phyloP scores from a whole-genome alignment of 768 basidiomycete genomes.

The Macrolepiota dolichaula region DNA sequence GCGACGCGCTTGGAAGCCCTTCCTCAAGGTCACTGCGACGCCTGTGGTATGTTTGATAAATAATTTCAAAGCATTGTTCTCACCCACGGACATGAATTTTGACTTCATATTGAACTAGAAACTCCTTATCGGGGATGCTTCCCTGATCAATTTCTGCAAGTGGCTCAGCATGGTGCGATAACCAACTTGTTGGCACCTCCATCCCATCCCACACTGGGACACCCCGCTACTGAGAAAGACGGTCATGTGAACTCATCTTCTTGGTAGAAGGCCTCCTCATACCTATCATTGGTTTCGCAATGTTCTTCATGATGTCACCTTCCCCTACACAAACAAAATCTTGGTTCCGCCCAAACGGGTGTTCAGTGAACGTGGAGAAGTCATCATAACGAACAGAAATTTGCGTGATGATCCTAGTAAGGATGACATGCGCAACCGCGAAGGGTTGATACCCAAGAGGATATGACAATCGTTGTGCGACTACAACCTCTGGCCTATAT shows the following conservation, averaged over 20 bases:
- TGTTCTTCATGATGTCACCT: conserved; percentile 59
- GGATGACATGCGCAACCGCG: conserved; percentile 70
- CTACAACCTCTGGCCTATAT: conserved; percentile 66
- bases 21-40: conserved; percentile 91
- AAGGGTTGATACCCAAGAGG: conserved; percentile 46
- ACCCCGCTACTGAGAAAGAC: no score
- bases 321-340: conserved; percentile 57
- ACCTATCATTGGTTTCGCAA: conserved; percentile 47
- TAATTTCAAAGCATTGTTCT: neutral
- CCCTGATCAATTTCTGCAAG: conserved; percentile 98
- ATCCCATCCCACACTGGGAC: no score
- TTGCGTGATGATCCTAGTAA: conserved; percentile 63
- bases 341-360: conserved; percentile 58
- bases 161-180: neutral
- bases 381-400: conserved; percentile 56
- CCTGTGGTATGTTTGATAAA: conserved; percentile 62
- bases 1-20: conserved; percentile 84
- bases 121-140: conserved; percentile 88
- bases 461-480: conserved; percentile 55
- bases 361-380: conserved; percentile 63
- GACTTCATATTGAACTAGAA: conserved; percentile 97
- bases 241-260: no score
- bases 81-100: neutral
- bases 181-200: no score
- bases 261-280: conserved; percentile 47